Percentiles rank a stretch among this genome's conserved stretches.
phyloP scores from a whole-genome alignment of 164 flowering plant species.

The Buxus sempervirens region DNA sequence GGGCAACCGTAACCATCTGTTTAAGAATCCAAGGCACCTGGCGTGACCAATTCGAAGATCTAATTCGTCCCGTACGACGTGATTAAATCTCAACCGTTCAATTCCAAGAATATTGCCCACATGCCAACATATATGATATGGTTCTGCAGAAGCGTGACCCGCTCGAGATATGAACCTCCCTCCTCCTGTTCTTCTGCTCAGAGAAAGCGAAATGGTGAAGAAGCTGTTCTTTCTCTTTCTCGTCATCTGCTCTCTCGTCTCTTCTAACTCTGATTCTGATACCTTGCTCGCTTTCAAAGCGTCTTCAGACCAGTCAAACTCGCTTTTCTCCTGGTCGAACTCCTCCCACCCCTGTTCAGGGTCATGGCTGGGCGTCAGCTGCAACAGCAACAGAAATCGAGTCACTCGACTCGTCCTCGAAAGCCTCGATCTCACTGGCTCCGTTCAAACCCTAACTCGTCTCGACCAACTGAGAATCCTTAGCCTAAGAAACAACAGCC shows the following conservation, averaged over 20 bases:
- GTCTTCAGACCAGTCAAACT: conserved; percentile 16
- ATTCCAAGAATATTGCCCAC: too few relatives aligned
- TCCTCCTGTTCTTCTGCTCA: neutral
- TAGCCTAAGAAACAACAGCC: conserved; percentile 37
- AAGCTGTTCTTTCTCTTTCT: conserved; percentile 6
- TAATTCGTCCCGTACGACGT: too few relatives aligned
- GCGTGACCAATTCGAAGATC: too few relatives aligned
- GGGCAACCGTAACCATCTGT: too few relatives aligned
- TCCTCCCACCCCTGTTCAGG: conserved; percentile 32
- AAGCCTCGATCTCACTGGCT: conserved; percentile 35
- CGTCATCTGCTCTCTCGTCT: conserved; percentile 8
- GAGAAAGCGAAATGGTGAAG: conserved; percentile 12
- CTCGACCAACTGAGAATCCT: conserved; percentile 39
- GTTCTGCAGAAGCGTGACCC: too few relatives aligned
- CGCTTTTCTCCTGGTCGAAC: conserved; percentile 35
- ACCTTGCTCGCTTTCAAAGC: conserved; percentile 30
- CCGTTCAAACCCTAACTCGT: conserved; percentile 19
- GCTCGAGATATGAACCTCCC: neutral
- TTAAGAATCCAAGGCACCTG: too few relatives aligned
- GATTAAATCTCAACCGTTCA: too few relatives aligned
- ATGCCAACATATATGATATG: too few relatives aligned
- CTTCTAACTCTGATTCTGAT: conserved; percentile 17
- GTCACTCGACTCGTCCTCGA: conserved; percentile 42
- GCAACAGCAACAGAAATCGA: conserved; percentile 25
- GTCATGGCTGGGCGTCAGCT: conserved; percentile 49